Conservation (phyloP, 371 early-diverging fungal genomes). For the Lichtheimia corymbifera region DNA sequence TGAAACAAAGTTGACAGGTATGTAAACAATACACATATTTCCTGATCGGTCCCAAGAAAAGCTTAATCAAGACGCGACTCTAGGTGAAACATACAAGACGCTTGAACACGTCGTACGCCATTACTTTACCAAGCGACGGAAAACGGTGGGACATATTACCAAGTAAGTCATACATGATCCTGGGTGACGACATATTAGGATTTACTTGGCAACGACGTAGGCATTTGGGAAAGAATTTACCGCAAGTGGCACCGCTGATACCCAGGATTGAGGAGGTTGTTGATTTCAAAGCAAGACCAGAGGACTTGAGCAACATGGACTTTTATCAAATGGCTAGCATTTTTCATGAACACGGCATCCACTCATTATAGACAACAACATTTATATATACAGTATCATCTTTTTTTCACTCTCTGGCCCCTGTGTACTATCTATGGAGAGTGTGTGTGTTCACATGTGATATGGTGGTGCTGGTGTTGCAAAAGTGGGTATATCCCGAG, state of each 20-base stretch:
- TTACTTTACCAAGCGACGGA: slow-evolving; percentile 73
- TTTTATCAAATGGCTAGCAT: slow-evolving; percentile 55
- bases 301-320: slow-evolving; percentile 57
- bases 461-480: too few species aligned
- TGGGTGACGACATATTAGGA: background rate
- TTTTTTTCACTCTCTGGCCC: too few species aligned
- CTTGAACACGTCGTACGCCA: slow-evolving; percentile 69
- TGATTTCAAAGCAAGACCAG: slow-evolving; percentile 60
- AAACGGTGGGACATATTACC: slow-evolving; percentile 69
- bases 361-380: too few species aligned
- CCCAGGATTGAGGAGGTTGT: slow-evolving; percentile 46
- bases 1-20: slow-evolving; percentile 12
- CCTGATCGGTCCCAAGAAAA: background rate
- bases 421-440: too few species aligned
- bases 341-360: slow-evolving; percentile 27
- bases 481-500: too few species aligned
- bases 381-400: too few species aligned
- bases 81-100: slow-evolving; percentile 21
- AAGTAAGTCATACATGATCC: slow-evolving; percentile 29
- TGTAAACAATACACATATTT: background rate
- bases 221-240: slow-evolving; percentile 36
- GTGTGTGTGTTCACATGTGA: too few species aligned
- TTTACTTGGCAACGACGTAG: slow-evolving; percentile 5
- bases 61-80: background rate
- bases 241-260: slow-evolving; percentile 26